A percentile compares a stretch with the other conserved stretches of the same genome.
These are phyloP conservation scores for Aurifilum marmelostoma DNA, from an alignment of 2,329 filamentous ascomycete species.

Conservation along the genomic window DNA sequence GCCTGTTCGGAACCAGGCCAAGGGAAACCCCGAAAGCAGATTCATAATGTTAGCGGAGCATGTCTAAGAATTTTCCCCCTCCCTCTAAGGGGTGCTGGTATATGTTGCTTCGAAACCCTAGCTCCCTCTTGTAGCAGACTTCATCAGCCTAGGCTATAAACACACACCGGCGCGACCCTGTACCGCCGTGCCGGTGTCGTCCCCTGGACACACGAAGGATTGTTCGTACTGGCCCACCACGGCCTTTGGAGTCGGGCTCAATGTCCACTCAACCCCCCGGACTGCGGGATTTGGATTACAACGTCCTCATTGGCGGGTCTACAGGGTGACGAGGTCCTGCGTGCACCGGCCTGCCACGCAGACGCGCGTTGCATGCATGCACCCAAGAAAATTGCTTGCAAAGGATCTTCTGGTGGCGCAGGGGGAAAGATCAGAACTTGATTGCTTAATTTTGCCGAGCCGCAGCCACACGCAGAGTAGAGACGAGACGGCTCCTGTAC, in stretches of 20 bases:
- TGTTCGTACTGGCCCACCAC: background rate
- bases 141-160: background rate
- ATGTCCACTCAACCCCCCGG: background rate
- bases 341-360: background rate
- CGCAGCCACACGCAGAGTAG: background rate
- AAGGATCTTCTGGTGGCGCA: background rate
- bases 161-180: background rate
- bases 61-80: background rate
- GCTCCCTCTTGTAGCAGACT: background rate
- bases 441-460: background rate
- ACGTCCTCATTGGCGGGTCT: background rate
- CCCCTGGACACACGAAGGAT: background rate
- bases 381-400: background rate
- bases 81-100: background rate
- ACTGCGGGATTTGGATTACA: background rate
- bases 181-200: conserved; percentile 1
- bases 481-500: background rate
- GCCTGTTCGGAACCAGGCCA: background rate
- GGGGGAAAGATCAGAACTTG: background rate
- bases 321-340: background rate
- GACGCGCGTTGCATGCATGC: background rate
- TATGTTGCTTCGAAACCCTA: background rate
- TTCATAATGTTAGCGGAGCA: background rate
- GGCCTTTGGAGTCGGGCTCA: background rate
- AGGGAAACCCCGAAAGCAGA: background rate